Evolutionary conservation across 768 basidiomycete species (phyloP), one percentile per base, ranked within the genome.

Genomic region (Kwoniella dendrophila): DNA sequence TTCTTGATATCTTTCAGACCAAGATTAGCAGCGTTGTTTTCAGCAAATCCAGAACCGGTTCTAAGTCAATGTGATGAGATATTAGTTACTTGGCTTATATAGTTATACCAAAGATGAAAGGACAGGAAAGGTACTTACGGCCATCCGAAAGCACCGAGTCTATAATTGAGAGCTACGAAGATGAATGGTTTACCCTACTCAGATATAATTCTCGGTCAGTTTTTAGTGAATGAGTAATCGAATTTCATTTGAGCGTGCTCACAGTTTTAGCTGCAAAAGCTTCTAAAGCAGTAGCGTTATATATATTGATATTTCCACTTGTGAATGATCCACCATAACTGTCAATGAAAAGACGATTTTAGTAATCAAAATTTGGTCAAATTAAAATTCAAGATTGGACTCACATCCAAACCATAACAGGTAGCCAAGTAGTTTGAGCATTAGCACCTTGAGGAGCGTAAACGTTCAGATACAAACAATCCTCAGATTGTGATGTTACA

Each of bases 1-100:
- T 81, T 79, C 1, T 82, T 79, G 74, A 88, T 86, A 71, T 90
- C 88, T 33, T 79, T 80, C 16, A 88, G 76, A 14, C 87, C 87
- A 1, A 82, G 82, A 63, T 88, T 87, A 27, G 66, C 72, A 5
- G 71, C 68, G 1, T 61, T 64, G 32, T 70, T 71, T 27, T 64
- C 64, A 12, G 68, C 71, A 20, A 69, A 62, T 29, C 72, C 70
- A 2, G 56, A 62, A 16, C 77, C 77, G 33, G 62, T 58, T 32
- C 70, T 72, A 30, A 7, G 20, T 4, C 16, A 38, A 45, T 20
- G n/a, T 30, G 22, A 8, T 41, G 18, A 27, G 16, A 27, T 27
- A 38, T 33, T 32, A 18, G 12, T 40, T 5, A 11, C 38, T 40
- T 22, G 20, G 20, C 44, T 47, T 20, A 11, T 14, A 27, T 11